These are phyloP conservation scores for Microcyclospora tardicrescens DNA, from an alignment of 2,329 filamentous ascomycete genomes.

Conservation along the genomic window DNA sequence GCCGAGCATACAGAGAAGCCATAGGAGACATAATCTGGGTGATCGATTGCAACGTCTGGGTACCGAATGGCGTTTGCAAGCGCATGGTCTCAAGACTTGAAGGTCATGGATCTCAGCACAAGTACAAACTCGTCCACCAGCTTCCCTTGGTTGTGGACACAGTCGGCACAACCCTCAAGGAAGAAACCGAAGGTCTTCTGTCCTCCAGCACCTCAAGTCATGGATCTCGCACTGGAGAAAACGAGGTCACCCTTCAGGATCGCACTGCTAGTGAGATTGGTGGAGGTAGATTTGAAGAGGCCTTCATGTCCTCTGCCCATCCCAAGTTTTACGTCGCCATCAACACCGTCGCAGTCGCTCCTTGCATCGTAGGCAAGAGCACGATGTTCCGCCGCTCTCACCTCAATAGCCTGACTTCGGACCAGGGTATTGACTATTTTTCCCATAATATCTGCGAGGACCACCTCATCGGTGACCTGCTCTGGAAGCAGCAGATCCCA, in stretches of 20 bases:
- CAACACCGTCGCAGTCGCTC: constrained; percentile 80
- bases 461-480: constrained; percentile 80
- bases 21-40: constrained; percentile 86
- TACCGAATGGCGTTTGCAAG: constrained; percentile 62
- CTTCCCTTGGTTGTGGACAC: constrained; percentile 79
- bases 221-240: no score
- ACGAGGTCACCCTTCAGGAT: background rate
- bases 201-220: background rate
- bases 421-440: constrained; percentile 77
- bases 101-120: constrained; percentile 44
- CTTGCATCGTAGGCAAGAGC: constrained; percentile 91
- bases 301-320: constrained; percentile 87
- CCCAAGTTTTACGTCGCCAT: constrained; percentile 98
- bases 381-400: constrained; percentile 97
- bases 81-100: constrained; percentile 81
- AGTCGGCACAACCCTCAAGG: constrained; percentile 13
- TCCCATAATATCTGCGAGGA: constrained; percentile 96
- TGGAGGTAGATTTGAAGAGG: constrained; percentile 80
- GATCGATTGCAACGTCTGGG: constrained; percentile 93
- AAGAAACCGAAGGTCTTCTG: constrained; percentile 15
- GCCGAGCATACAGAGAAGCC: constrained; percentile 78
- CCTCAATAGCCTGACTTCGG: constrained; percentile 56
- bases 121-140: constrained; percentile 86
- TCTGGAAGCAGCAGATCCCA: constrained; percentile 58
- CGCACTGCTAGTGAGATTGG: constrained; percentile 25